Evolutionary conservation across 441 rosid genomes (phyloP).

Genomic region (Populus trichocarpa): DNA sequence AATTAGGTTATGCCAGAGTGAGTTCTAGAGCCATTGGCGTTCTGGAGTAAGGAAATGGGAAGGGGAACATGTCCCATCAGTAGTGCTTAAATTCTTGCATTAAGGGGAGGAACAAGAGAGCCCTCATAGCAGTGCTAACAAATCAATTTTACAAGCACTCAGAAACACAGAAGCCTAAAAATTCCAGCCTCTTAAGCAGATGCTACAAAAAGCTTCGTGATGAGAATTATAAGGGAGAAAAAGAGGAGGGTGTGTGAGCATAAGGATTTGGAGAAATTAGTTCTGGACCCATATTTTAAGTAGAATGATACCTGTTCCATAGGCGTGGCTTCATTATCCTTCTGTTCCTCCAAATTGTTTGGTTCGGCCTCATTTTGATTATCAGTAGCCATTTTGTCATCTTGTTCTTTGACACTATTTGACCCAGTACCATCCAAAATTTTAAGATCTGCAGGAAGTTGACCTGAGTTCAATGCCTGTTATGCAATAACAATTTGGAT

Average conservation of each 20-base stretch:
- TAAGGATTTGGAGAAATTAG: background rate
- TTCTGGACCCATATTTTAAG: background rate
- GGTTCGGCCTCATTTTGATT: constrained; percentile 28
- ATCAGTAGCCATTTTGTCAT: constrained; percentile 39
- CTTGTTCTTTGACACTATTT: constrained; percentile 31
- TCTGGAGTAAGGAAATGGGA: background rate
- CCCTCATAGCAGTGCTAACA: background rate
- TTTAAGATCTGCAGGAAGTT: constrained; percentile 77
- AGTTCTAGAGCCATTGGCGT: background rate
- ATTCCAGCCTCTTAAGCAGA: background rate
- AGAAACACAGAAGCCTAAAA: background rate
- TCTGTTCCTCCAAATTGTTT: constrained; percentile 29
- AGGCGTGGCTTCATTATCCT: constrained; percentile 48
- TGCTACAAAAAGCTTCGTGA: background rate
- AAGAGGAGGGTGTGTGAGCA: background rate
- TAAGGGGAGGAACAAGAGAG: background rate
- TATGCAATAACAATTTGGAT: constrained; percentile 26
- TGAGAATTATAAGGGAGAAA: background rate
- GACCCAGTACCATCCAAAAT: constrained; percentile 40
- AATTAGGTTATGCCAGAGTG: background rate
- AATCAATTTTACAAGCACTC: background rate
- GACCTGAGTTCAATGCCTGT: constrained; percentile 92
- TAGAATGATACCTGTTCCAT: constrained; percentile 60
- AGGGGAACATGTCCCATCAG: background rate
- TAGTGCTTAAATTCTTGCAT: background rate